Evolutionary conservation across 2,329 filamentous ascomycete genomes (phyloP).

Genomic region (Hypomyces perniciosus): DNA sequence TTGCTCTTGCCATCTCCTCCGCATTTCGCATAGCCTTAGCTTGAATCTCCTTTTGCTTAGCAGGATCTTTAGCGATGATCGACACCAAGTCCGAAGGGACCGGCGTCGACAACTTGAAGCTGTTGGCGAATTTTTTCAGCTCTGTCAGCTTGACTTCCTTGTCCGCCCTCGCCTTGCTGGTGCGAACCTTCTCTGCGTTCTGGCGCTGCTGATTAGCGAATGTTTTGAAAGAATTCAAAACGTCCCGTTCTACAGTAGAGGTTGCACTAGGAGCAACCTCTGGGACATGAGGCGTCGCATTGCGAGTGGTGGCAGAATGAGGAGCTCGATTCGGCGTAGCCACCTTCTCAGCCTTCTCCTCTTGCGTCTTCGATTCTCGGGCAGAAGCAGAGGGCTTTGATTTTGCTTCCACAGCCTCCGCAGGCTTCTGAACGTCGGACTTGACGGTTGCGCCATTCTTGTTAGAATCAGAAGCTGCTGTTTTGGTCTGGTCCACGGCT

Average conservation of each 20-base stretch:
- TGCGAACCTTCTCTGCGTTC: slow-evolving; percentile 50
- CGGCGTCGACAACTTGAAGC: slow-evolving; percentile 89
- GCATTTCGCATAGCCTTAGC: slow-evolving; percentile 76
- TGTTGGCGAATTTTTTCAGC: slow-evolving; percentile 88
- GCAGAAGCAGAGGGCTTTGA: slow-evolving; percentile 24
- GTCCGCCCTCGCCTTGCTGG: slow-evolving; percentile 60
- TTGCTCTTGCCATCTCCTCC: slow-evolving; percentile 55
- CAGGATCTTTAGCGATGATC: slow-evolving; percentile 94
- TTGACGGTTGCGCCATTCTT: slow-evolving; percentile 27
- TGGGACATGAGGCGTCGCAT: neutral
- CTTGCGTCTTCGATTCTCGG: slow-evolving; percentile 27
- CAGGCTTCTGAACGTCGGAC: slow-evolving; percentile 21
- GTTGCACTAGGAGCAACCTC: slow-evolving; percentile 44
- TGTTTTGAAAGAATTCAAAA: slow-evolving; percentile 57
- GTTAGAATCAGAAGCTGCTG: slow-evolving; percentile 18
- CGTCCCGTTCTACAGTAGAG: slow-evolving; percentile 55
- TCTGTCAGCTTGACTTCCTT: slow-evolving; percentile 92
- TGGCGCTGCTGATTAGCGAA: slow-evolving; percentile 55
- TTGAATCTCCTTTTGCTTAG: slow-evolving; percentile 88
- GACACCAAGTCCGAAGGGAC: slow-evolving; percentile 87
- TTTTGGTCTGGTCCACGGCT: slow-evolving; percentile 10
- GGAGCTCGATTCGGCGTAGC: slow-evolving; percentile 17
- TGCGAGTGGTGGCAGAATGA: slow-evolving; percentile 4
- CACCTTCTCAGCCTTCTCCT: slow-evolving; percentile 24
- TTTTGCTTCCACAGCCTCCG: slow-evolving; percentile 24